Conservation (phyloP, 345 rosid species). For the Noccaea bulbosa region DNA sequence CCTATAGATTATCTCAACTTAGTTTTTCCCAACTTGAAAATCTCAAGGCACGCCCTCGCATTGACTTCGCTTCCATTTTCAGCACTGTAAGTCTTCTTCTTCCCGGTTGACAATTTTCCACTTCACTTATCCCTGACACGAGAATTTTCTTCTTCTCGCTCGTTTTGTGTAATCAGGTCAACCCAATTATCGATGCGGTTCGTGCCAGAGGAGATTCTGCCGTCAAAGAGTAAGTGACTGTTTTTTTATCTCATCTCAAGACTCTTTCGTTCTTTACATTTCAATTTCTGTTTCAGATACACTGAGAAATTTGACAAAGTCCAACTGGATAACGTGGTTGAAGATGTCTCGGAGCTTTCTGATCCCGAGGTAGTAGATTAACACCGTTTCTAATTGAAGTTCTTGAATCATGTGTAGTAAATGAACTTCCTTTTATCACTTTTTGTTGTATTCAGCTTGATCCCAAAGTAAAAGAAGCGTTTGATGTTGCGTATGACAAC, state of each 20-base stretch:
- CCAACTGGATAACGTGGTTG: conserved; percentile 59
- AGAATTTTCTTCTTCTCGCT: neutral
- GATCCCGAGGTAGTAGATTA: conserved; percentile 60
- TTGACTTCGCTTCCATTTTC: conserved; percentile 82
- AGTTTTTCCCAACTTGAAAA: conserved; percentile 53
- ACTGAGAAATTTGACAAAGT: conserved; percentile 87
- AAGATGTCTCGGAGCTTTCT: conserved; percentile 66
- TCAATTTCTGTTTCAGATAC: conserved; percentile 50
- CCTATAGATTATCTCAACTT: conserved; percentile 71
- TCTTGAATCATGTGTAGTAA: conserved; percentile 5
- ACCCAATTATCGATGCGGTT: conserved; percentile 81
- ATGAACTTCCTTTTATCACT: conserved; percentile 2
- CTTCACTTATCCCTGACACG: neutral
- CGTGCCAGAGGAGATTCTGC: conserved; percentile 79
- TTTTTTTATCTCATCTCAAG: neutral
- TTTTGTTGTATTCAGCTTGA: conserved; percentile 59
- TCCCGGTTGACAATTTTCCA: neutral
- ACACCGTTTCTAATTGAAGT: neutral
- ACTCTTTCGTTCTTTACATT: neutral
- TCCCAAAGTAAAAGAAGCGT: conserved; percentile 62
- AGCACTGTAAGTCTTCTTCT: conserved; percentile 45
- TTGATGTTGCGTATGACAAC: conserved; percentile 89
- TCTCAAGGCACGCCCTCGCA: conserved; percentile 81
- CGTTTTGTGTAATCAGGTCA: conserved; percentile 48
- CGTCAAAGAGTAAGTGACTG: conserved; percentile 67